Evolutionary conservation across 345 rosid species (phyloP).

Genomic region (Salix udensis): DNA sequence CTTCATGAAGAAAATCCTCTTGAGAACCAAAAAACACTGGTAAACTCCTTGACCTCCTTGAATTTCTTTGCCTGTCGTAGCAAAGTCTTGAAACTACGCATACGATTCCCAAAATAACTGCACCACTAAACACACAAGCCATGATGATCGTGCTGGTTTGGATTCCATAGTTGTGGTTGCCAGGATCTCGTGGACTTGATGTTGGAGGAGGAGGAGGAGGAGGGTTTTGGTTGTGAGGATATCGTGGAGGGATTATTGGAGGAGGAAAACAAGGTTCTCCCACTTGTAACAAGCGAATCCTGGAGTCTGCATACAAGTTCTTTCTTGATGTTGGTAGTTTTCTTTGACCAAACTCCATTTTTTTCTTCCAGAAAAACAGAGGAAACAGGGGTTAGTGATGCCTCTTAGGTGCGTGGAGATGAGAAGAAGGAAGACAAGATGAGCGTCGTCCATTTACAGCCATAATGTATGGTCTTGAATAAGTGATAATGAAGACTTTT

Average conservation of each 20-base stretch:
- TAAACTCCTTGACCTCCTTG: slow-evolving; percentile 14
- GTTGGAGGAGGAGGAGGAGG: background rate
- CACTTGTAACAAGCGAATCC: background rate
- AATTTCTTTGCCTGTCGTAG: slow-evolving; percentile 19
- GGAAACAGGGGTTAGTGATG: background rate
- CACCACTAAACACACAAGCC: slow-evolving; percentile 10
- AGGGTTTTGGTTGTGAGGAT: background rate
- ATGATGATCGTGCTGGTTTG: background rate
- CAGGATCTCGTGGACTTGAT: background rate
- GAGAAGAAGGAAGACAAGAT: background rate
- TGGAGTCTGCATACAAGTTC: background rate
- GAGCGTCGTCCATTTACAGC: background rate
- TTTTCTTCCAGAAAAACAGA: background rate
- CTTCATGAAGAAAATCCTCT: slow-evolving; percentile 33
- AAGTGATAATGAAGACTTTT: background rate
- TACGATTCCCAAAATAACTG: slow-evolving; percentile 27
- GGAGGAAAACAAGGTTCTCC: accelerated
- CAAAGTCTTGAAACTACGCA: background rate
- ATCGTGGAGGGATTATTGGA: background rate
- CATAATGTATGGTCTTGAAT: background rate
- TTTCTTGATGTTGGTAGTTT: background rate
- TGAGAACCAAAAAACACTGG: slow-evolving; percentile 25
- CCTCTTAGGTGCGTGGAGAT: background rate
- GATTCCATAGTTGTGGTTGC: background rate
- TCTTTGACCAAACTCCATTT: slow-evolving; percentile 4